Percentiles rank a stretch among this genome's conserved stretches.
phyloP scores from a whole-genome alignment of 2,329 filamentous ascomycete species.

The Scytalidium lignicola region DNA sequence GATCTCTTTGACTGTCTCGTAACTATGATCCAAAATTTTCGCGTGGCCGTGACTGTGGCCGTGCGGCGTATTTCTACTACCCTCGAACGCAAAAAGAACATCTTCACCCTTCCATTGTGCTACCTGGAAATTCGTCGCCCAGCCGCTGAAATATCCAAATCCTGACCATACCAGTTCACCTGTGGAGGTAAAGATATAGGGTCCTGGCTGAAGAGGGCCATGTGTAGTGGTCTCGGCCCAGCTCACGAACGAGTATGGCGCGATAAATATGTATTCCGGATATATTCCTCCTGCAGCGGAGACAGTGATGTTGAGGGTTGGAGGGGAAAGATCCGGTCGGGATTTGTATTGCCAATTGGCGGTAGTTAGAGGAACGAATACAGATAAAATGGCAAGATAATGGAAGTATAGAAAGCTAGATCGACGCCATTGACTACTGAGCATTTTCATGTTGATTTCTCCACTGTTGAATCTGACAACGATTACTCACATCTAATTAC shows the following conservation, averaged over 20 bases:
- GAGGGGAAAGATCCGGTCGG: constrained; percentile 39
- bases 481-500: neutral
- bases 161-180: neutral
- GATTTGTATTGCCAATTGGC: constrained; percentile 42
- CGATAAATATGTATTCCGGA: constrained; percentile 39
- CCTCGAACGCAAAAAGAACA: constrained; percentile 38
- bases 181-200: neutral
- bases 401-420: no score
- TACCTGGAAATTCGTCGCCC: neutral
- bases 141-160: neutral
- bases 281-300: constrained; percentile 33
- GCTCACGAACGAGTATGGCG: constrained; percentile 18
- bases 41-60: constrained; percentile 19
- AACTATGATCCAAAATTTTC: constrained; percentile 22
- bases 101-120: constrained; percentile 22
- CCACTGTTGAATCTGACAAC: neutral
- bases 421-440: no score
- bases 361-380: constrained; percentile 3
- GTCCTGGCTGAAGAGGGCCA: neutral
- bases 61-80: constrained; percentile 10
- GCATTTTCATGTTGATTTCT: no score
- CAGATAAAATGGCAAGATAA: neutral
- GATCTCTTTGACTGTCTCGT: constrained; percentile 24
- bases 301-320: constrained; percentile 37
- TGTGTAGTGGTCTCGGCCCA: neutral